phyloP scores from a whole-genome alignment of 257 asterid genomes.

The Solanum piurae region DNA sequence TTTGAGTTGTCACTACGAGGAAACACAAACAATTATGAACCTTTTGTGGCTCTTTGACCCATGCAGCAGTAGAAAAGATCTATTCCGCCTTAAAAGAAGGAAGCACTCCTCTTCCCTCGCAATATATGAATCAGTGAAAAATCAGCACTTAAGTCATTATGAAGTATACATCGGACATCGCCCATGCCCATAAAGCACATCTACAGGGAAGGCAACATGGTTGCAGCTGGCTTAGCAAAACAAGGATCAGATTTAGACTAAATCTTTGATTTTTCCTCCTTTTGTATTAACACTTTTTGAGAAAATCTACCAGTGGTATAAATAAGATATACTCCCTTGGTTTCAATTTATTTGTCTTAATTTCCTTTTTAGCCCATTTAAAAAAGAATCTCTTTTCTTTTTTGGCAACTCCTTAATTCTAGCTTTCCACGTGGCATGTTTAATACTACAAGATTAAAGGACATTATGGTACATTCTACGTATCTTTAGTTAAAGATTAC shows the following conservation, averaged over 20 bases:
- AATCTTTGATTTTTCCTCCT: not conserved
- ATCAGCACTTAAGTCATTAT: not conserved
- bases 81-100: not conserved
- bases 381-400: not conserved
- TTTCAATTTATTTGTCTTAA: not conserved
- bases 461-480: not conserved
- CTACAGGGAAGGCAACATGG: not conserved
- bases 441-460: not conserved
- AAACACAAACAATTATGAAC: not conserved
- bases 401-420: not conserved
- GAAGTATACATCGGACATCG: not conserved
- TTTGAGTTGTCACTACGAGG: not conserved
- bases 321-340: not conserved
- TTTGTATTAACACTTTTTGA: not conserved
- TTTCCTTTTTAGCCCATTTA: not conserved
- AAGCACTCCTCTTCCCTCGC: not conserved
- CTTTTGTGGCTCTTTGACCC: not conserved
- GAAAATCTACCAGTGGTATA: not conserved
- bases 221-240: not conserved
- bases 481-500: not conserved
- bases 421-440: not conserved
- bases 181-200: not conserved
- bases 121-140: not conserved
- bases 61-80: not conserved
- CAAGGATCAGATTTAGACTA: not conserved